Evolutionary conservation across 768 basidiomycete species (phyloP), one percentile per base, ranked within the genome.

Genomic region (Lactifluus echinatus): DNA sequence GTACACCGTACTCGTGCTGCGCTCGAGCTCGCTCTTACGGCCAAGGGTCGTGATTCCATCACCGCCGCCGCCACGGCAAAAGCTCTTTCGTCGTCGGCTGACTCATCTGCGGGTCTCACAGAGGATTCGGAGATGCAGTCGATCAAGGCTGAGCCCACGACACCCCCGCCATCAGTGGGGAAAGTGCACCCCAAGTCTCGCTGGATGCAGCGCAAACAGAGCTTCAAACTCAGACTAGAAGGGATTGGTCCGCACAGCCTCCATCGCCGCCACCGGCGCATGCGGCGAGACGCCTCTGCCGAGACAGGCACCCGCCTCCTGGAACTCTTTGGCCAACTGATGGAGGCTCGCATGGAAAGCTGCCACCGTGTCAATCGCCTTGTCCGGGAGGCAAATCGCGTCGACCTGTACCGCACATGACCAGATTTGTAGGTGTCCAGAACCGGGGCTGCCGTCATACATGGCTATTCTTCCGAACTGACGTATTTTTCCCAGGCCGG

Each of bases 271-370:
- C 64, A 58, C 57, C 70, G 66, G 31, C 68, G 64, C 29, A 42
- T 62, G 63, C 62, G 66, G 64, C 55, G 44, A 46, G 55, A 62
- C 31, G 53, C 37, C 26, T 39, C 54, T 23, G 28, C 66, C n/a
- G 75, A 76, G 57, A 69, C 74, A 34, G 71, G 72, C 43, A 76
- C 81, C 26, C 78, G 75, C 53, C 76, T 89, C 52, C 71, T 89
- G 58, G 77, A 81, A 63, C 77, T 82, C 74, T 86, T 85, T 65
- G 83, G 83, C 56, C 77, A 80, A 58, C 82, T 89, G 73, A 79
- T 87, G 74, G 83, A 86, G 64, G 75, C 81, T 2, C 77, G 87
- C 53, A 81, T 89, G 78, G 86, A 87, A 69, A 87, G 84, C 65
- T 89, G 87, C 68, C 77, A 83, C 61, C 75, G 84, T 33, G 74